phyloP scores from a whole-genome alignment of 192 early-diverging fungal genomes.

The Backusella liffmaniae region DNA sequence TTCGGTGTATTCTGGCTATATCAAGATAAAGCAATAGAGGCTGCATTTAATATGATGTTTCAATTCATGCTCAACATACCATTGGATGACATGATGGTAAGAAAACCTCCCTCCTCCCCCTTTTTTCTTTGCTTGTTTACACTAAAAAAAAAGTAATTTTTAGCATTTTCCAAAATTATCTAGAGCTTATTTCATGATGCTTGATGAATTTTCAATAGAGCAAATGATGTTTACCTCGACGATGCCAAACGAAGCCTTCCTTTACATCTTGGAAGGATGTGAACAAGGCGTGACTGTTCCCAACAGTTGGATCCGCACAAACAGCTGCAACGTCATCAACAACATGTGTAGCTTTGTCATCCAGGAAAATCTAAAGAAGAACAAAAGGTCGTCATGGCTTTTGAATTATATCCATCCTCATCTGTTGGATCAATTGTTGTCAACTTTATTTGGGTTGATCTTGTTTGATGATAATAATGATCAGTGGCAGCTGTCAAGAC shows the following conservation, averaged over 20 bases:
- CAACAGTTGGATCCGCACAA: conserved; percentile 54
- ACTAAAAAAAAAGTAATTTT: background rate
- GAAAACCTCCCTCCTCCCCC: background rate
- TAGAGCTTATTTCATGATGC: conserved; percentile 54
- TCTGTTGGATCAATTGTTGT: conserved; percentile 61
- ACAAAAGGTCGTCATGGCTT: conserved; percentile 45
- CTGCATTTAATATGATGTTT: conserved; percentile 58
- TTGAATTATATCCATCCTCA: conserved; percentile 54
- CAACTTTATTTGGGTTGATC: conserved; percentile 67
- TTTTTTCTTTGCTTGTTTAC: too few species aligned
- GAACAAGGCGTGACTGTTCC: conserved; percentile 65
- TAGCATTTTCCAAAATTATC: conserved; percentile 62
- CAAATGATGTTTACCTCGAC: conserved; percentile 61
- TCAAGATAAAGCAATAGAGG: conserved; percentile 72
- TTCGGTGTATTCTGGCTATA: conserved; percentile 91
- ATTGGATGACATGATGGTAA: conserved; percentile 69
- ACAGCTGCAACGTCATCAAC: conserved; percentile 70
- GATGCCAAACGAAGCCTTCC: conserved; percentile 55
- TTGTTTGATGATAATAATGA: conserved; percentile 80
- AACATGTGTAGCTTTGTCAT: conserved; percentile 68
- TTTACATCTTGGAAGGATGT: conserved; percentile 68
- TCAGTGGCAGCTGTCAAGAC: conserved; percentile 81
- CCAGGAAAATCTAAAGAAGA: conserved; percentile 33
- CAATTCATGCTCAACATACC: conserved; percentile 72
- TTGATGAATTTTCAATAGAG: conserved; percentile 67